Base-by-base conservation (phyloP, 108 stramenopile species). In the Pseudonitzschia multistriata region DNA sequence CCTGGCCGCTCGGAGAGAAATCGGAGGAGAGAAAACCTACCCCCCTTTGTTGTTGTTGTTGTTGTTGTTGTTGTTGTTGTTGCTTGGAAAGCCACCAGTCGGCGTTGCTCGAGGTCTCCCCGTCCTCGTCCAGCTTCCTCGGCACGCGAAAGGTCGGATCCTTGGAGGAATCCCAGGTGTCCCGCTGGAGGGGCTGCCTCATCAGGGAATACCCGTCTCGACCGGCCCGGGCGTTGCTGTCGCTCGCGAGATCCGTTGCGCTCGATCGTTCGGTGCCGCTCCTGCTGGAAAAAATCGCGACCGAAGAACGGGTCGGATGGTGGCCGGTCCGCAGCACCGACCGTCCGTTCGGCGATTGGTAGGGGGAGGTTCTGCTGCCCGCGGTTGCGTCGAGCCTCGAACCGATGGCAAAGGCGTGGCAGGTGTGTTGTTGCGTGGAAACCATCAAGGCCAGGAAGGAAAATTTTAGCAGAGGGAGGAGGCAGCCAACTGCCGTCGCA, bases 171-270 rank as follows among this genome's bases (percentile, higher is more conserved):
- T 88, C 87, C 76, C 86, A 88, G n/a, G 66, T 74, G 14, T 68
- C 62, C 37, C 57, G 55, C 19, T 71, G 75, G 8, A 88, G 60
- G 0, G 92, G 92, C 65, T 83, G 88, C 37, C 92, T 82, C 30
- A 90, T 39, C 0, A 93, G 8, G 11, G 86, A 87, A 73, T 84
- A 90, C 28, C 92, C 92, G 34, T 84, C 84, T 61, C 74, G 68
- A 39, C 92, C 92, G 19, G 92, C 92, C 19, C 83, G 82, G 27
- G 62, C 35, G 35, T 57, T 56, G 27, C 62, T 52, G 22, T 63
- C n/a, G 27, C 49, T 49, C 8, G 66, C 24, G 27, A 37, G 33
- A 25, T 62, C 34, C 28, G 36, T 11, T 11, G 34, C n/a, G 22
- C 11, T 62, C 36, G 33, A 21, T 62, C 14, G 19, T 10, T 28